Evolutionary conservation across 78 protist genomes (phyloP).

Genomic region (Tieghemostelium lacteum): DNA sequence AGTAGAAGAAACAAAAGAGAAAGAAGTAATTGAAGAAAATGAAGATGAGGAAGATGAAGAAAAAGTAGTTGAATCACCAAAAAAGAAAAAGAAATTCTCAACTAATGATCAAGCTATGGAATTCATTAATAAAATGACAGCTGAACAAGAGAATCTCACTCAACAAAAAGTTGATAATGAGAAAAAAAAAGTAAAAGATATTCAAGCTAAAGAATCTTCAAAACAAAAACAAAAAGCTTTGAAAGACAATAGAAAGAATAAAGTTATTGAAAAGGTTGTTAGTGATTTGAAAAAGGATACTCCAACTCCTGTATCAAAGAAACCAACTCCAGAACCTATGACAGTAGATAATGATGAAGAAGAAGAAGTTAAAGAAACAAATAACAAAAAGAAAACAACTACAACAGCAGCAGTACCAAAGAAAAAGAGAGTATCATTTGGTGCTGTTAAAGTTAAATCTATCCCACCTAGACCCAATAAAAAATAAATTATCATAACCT

Average conservation of each 20-base stretch:
- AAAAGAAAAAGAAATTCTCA: conserved; percentile 21
- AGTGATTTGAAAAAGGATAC: too few relatives aligned
- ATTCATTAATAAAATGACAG: conserved; percentile 4
- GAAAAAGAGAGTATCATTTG: neutral
- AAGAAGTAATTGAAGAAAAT: neutral
- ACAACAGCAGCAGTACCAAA: neutral
- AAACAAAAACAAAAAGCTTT: neutral
- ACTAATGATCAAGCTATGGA: neutral
- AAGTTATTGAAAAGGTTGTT: neutral
- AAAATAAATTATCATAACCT: too few relatives aligned
- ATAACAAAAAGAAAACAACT: too few relatives aligned
- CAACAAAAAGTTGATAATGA: conserved; percentile 4
- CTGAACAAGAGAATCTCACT: conserved; percentile 3
- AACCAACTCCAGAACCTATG: neutral
- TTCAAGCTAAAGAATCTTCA: neutral
- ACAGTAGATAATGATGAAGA: neutral
- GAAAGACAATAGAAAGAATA: neutral
- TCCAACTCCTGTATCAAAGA: neutral
- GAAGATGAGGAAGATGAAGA: neutral
- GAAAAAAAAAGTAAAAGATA: conserved; percentile 1
- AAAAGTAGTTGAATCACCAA: neutral
- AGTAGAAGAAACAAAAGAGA: too few relatives aligned
- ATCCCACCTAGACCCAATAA: neutral
- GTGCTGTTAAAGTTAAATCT: neutral
- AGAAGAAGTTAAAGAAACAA: neutral